These are phyloP conservation scores for Tolypocladium tundrense DNA, from an alignment of 2,329 filamentous ascomycete species.

Conservation along the genomic window DNA sequence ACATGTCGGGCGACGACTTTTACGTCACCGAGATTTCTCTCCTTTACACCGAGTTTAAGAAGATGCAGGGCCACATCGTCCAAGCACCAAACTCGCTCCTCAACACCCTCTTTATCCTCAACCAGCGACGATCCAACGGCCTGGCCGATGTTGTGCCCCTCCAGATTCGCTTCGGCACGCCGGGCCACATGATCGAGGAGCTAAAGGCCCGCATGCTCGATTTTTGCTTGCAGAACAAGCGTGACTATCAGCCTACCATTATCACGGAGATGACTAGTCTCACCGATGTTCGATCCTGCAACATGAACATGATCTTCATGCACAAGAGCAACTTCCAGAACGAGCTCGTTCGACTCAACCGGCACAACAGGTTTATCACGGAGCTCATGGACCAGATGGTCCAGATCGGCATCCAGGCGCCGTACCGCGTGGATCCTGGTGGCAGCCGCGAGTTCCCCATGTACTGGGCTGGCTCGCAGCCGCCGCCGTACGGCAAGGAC, in stretches of 20 bases:
- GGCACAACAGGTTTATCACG: constrained; percentile 90
- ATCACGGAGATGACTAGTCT: constrained; percentile 75
- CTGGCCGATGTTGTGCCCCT: constrained; percentile 80
- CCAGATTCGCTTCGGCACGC: constrained; percentile 80
- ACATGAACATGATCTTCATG: constrained; percentile 89
- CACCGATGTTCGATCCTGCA: constrained; percentile 74
- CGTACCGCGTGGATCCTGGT: constrained; percentile 50
- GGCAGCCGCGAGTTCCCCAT: constrained; percentile 59
- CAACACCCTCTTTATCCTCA: constrained; percentile 89
- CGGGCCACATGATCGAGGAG: constrained; percentile 69
- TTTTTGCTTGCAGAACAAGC: constrained; percentile 76
- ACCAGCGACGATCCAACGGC: constrained; percentile 81
- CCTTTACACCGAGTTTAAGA: constrained; percentile 95
- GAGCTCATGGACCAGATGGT: constrained; percentile 82
- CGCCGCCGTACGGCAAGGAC: constrained; percentile 22
- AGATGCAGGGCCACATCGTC: constrained; percentile 94
- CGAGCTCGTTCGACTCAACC: constrained; percentile 76
- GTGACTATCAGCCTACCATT: constrained; percentile 79
- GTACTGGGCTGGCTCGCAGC: constrained; percentile 32
- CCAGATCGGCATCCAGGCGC: constrained; percentile 76
- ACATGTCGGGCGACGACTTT: constrained; percentile 78
- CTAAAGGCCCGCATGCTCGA: constrained; percentile 72
- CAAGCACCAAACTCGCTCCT: constrained; percentile 92
- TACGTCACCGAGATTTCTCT: constrained; percentile 92
- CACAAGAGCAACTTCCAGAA: constrained; percentile 98